Evolutionary conservation across 2,329 filamentous ascomycete genomes (phyloP), one percentile per base, ranked within the genome.

Genomic region (Apiospora phragmitis): DNA sequence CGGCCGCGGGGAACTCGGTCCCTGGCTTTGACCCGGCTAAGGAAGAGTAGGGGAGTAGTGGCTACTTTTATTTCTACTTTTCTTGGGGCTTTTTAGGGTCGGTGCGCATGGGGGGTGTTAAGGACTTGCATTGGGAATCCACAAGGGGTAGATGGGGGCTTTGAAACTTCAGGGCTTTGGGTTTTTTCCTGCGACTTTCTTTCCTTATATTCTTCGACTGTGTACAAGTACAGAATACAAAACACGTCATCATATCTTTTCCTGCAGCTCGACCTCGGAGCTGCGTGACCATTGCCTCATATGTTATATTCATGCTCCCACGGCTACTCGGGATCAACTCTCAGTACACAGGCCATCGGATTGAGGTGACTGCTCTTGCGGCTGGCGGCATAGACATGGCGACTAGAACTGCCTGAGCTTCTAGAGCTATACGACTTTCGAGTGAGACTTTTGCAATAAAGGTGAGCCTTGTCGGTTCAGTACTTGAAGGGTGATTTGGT

Each of bases 21-120:
- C 67, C 67, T 16, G 67, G 67, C 1, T 68, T 68, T 26, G 67
- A 68, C 45, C 67, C 67, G 29, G 67, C 67, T 7, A 68, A 49
- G 29, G 67, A 68, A 18, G 45, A 35, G 14, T 68, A 51, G 11
- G 24, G 0, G 43, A 21, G 9, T 8, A 9, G n/a, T 29, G 24
- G 4, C 49, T 18, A 4, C 7, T 1, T 7, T 32, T 32, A 21
- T 32, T n/a, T 1, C 11, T 2, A 35, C 29, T 59, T 21, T 55
- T 21, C 2, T 59, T 35, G 16, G 29, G 32, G 16, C 7, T 16
- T n/a, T 59, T 5, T 35, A 35, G 29, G 51, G 51, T 4, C 8
- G 29, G 26, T 6, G 35, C 11, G 0, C 6, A 21, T n/a, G 29
- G 51, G 16, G 2, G 51, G 26, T 35, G 51, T 35, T 59, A 32